phyloP scores from a whole-genome alignment of 78 protist species.

The Dictyostelium capitatum region DNA sequence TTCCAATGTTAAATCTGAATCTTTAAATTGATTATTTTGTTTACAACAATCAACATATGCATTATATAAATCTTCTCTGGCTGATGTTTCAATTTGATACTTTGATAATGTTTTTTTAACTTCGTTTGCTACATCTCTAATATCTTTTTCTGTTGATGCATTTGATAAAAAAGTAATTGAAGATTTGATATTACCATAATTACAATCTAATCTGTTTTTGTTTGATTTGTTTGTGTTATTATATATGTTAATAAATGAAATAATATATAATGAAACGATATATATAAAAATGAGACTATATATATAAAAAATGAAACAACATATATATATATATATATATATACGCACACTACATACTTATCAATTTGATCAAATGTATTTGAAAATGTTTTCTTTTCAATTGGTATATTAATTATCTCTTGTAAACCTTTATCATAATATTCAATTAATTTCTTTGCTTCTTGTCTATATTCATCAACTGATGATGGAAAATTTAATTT shows the following conservation, averaged over 20 bases:
- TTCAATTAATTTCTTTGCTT: not conserved
- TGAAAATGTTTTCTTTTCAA: slow-evolving; percentile 18
- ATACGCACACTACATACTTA: no score
- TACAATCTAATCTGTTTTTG: not conserved
- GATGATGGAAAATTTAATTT: slow-evolving; percentile 46
- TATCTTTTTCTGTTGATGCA: slow-evolving; percentile 26
- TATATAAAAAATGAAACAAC: no score
- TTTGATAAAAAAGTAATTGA: slow-evolving; percentile 28
- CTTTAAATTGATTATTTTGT: slow-evolving; percentile 12
- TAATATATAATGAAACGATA: no score
- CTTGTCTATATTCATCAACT: slow-evolving; percentile 8
- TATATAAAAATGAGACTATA: no score
- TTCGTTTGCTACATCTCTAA: slow-evolving; percentile 66
- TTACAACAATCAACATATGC: not conserved
- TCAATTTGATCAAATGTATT: slow-evolving; percentile 48
- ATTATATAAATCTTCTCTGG: slow-evolving; percentile 75
- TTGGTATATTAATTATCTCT: slow-evolving; percentile 58
- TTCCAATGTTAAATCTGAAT: not conserved
- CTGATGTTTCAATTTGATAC: slow-evolving; percentile 5
- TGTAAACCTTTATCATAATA: not conserved
- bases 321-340: no score
- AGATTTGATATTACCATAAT: not conserved
- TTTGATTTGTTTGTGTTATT: not conserved
- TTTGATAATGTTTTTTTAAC: slow-evolving; percentile 20
- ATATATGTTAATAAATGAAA: no score